Conservation (phyloP, 2,329 filamentous ascomycete species). For the Pseudopyrenochaeta lycopersici region DNA sequence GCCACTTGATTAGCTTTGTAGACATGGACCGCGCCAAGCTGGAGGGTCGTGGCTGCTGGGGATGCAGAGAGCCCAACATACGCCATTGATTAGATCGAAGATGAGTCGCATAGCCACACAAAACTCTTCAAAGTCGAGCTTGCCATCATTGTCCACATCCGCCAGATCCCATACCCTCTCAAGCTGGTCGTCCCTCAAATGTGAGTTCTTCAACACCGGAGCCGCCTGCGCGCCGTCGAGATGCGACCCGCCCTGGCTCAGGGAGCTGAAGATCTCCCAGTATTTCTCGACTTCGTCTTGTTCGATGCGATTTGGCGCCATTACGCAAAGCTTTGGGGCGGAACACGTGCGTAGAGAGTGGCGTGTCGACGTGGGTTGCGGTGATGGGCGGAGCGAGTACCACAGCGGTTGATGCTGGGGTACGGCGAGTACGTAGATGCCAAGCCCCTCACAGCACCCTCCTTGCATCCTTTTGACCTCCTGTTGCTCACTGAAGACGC, state of each 20-base stretch:
- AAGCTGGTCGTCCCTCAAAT: constrained; percentile 81
- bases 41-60: background rate
- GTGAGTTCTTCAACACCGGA: constrained; percentile 76
- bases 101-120: constrained; percentile 98
- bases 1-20: background rate
- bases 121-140: constrained; percentile 98
- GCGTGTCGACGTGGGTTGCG: constrained; percentile 3
- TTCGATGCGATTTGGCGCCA: constrained; percentile 67
- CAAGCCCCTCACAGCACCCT: background rate
- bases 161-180: constrained; percentile 97
- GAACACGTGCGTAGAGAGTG: background rate
- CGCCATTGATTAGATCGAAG: constrained; percentile 95
- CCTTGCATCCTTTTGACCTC: no score
- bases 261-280: constrained; percentile 80
- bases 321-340: constrained; percentile 17
- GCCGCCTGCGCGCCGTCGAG: constrained; percentile 76
- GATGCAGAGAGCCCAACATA: constrained; percentile 50
- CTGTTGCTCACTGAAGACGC: no score
- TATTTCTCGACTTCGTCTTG: constrained; percentile 80
- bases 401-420: constrained; percentile 6
- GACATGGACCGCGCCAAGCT: background rate
- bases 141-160: constrained; percentile 96
- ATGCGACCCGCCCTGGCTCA: constrained; percentile 69
- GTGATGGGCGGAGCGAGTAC: constrained; percentile 22
- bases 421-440: constrained; percentile 11